phyloP scores from a whole-genome alignment of 2,329 filamentous ascomycete genomes.

The Penicillium polonicum region DNA sequence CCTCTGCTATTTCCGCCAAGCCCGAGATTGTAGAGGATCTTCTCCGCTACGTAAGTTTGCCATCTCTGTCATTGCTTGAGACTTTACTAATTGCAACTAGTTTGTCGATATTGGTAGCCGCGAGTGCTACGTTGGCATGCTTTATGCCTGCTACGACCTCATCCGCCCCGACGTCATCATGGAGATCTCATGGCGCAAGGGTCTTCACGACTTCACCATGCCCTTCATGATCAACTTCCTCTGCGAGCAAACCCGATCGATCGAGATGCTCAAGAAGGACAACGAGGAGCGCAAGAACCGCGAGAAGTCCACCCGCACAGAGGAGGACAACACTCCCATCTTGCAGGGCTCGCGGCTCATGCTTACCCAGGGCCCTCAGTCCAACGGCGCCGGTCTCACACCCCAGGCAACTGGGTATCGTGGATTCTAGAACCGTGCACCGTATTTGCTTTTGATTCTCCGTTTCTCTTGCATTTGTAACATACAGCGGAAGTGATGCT shows the following conservation, averaged over 20 bases:
- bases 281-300: constrained; percentile 85
- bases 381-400: constrained; percentile 72
- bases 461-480: constrained; percentile 33
- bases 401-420: constrained; percentile 81
- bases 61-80: background rate
- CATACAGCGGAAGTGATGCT: constrained; percentile 34
- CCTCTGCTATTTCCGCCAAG: constrained; percentile 87
- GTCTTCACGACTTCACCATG: constrained; percentile 96
- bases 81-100: constrained; percentile 52
- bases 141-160: constrained; percentile 97
- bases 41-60: constrained; percentile 83
- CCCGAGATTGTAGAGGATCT: constrained; percentile 91
- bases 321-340: constrained; percentile 91
- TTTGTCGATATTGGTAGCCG: constrained; percentile 99
- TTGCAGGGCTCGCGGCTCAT: constrained; percentile 85
- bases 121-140: constrained; percentile 99
- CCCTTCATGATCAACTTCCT: constrained; percentile 99
- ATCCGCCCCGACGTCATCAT: constrained; percentile 89
- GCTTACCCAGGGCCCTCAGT: constrained; percentile 90
- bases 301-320: constrained; percentile 74
- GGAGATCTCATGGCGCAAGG: constrained; percentile 95
- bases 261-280: constrained; percentile 84
- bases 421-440: constrained; percentile 47
- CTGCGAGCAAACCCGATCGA: constrained; percentile 81
- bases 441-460: constrained; percentile 15